Percentiles rank a stretch among this genome's conserved stretches.
phyloP scores from a whole-genome alignment of 495 filamentous ascomycete genomes.

The Rhypophila decipiens region DNA sequence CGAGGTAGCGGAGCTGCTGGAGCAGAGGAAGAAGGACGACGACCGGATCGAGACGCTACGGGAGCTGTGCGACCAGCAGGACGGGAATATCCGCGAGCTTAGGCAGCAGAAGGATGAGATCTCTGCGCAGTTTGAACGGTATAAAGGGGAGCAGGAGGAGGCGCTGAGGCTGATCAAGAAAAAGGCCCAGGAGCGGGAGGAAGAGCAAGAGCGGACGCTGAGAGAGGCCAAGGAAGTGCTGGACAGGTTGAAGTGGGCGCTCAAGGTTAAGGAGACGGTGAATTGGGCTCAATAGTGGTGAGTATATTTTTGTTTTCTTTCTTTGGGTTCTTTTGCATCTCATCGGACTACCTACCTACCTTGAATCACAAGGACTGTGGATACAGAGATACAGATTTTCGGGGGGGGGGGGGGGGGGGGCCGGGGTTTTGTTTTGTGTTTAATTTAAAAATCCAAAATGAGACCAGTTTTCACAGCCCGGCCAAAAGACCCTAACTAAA shows the following conservation, averaged over 20 bases:
- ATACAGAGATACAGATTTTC: too few species aligned
- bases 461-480: too few species aligned
- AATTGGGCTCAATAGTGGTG: constrained; percentile 38
- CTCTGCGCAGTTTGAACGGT: constrained; percentile 49
- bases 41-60: constrained; percentile 20
- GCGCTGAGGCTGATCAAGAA: constrained; percentile 51
- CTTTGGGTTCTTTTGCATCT: too few species aligned
- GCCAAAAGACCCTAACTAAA: too few species aligned
- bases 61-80: constrained; percentile 53
- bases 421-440: too few species aligned
- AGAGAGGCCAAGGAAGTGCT: constrained; percentile 56
- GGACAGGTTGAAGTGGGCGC: constrained; percentile 61
- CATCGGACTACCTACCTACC: too few species aligned
- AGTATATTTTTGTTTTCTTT: too few species aligned
- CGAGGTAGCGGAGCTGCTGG: constrained; percentile 40
- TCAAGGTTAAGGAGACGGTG: constrained; percentile 56
- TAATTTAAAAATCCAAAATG: too few species aligned
- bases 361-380: too few species aligned
- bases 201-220: constrained; percentile 48
- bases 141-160: constrained; percentile 58
- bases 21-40: constrained; percentile 50
- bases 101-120: constrained; percentile 56
- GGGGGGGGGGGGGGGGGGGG: too few species aligned
- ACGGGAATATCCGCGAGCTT: constrained; percentile 55
- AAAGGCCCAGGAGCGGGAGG: constrained; percentile 47